Base-by-base conservation (phyloP, 78 protist genomes). In the Protostelium mycophagum region DNA sequence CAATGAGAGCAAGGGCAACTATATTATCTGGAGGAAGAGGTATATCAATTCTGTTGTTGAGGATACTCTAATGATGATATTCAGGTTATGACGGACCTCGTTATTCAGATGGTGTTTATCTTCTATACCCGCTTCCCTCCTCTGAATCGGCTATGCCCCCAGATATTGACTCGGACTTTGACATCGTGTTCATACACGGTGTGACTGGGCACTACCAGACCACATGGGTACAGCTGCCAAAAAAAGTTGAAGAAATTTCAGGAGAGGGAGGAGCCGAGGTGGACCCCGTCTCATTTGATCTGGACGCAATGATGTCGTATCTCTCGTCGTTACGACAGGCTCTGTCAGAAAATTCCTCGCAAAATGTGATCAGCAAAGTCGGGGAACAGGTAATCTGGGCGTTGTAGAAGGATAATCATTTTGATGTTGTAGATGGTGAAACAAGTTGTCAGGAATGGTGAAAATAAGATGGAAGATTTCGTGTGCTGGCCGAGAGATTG, bases 171-270 rank as follows among this genome's bases (percentile, higher is more conserved):
- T 25, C 73, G 38, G 91, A 89, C 10, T 86, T 90, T 28, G 91
- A 90, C 37, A 83, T 90, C 1, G 88, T 90, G 38, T 90, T 90
- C 34, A 90, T 90, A 0, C 91, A 90, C 83, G 91, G 91, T 1
- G 88, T 90, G 28, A 86, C 35, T 25, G 91, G 91, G 34, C 89
- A 90, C 83, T 85, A 83, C 1, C 73, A 83, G 35, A 37, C 87
- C 0, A 90, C 91, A 5, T 90, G 91, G 91, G 63, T 39, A 51
- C 73, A 51, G 16, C 73, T 51, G 5, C 73, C 73, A 51, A 5
- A 51, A 16, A 85, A 35, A 16, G 37, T 25, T 23, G 37, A 85
- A 16, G 16, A 5, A 16, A 16, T 25, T 5, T 5, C 86, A 16
- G 16, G 37, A 5, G 37, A 85, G 86, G n/a, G n/a, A n/a, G n/a